Evolutionary conservation across 306 rosid species (phyloP), one percentile per base, ranked within the genome.

Genomic region (Vicia sativa): DNA sequence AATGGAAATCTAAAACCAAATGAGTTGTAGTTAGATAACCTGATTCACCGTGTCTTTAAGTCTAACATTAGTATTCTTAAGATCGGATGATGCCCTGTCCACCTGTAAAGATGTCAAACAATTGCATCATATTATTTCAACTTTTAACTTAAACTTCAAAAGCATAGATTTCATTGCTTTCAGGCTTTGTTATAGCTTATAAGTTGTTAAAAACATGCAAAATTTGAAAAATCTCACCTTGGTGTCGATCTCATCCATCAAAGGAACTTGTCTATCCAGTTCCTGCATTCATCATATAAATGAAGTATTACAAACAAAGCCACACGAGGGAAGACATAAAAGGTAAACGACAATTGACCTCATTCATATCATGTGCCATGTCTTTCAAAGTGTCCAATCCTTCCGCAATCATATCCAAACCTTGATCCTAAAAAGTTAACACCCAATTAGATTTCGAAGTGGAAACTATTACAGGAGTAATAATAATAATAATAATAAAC

Each of bases 331-430:
- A 38, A 50, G 23, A 77, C 12, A 19, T 72, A 16, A 72, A 54
- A 39, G 60, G 38, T n/a, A 58, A 21, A 49, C 78, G 39, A 77
- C 44, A 78, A 63, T 80, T 42, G 68, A 95, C 99, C 96, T 95
- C 99, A 46, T 90, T 90, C 96, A 95, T 95, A 78, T 95, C 97
- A 71, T 77, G 84, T 48, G 99, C 99, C 99, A 95, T 95, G 81
- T 90, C 79, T 82, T 95, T 95, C 78, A 95, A 80, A 0, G 95
- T 95, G 79, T 81, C 97, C 78, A 95, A 81, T 62, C 99, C 99
- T 81, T 95, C 99, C 37, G 97, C 78, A 58, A 90, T 95, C 91
- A 82, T 11, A 50, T 95, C 99, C 84, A 95, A 78, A 31, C 99
- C 97, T 95, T 95, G 97, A 87, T 95, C 99, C 99, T 95, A 71